Evolutionary conservation across 2,329 filamentous ascomycete species (phyloP), one percentile per base, ranked within the genome.

Genomic region (Corniculantispora saksenae): DNA sequence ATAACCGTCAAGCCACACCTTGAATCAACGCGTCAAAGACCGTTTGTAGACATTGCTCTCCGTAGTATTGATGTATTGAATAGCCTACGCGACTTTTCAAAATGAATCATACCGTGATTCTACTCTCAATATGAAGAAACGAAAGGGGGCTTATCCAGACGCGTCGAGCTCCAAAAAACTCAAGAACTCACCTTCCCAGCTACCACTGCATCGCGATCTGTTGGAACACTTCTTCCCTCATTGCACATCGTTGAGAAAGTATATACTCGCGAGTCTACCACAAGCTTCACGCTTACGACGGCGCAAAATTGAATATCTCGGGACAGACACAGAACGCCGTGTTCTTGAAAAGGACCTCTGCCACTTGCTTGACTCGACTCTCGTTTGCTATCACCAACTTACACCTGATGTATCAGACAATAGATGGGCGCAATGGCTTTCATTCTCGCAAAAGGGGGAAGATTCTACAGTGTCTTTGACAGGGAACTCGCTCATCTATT

Each of bases 191-290:
- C 66, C 53, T 58, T 40, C 29, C n/a, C 48, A n/a, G 3, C 58
- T 38, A 53, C 68, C 72, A 19, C 70, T 77, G 56, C 78, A 70
- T 70, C 89, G 92, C 73, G 86, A 87, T 62, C 83, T 95, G 40
- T 81, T 97, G 64, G 82, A 82, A 54, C 84, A 85, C 67, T 91
- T 89, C 77, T 97, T 93, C 77, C 78, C 83, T 9, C 77, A 83
- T 55, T 84, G 93, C 15, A 76, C 86, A 63, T 88, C 88, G 0
- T 80, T 97, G 65, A 88, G 92, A 70, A 82, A 90, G 65, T 91
- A 92, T 78, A 79, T 94, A 47, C 79, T 94, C 56, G 80, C 81
- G 23, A 85, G 82, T 66, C 83, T 96, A 13, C 90, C 91, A 0
- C 69, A 76, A n/a, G 82, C 86, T 13, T 94, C 92, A 6, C 90